A percentile compares a stretch with the other conserved stretches of the same genome.
Evolutionary conservation across 352 stramenopile genomes (phyloP).

Genomic region (Phytophthora citricola): DNA sequence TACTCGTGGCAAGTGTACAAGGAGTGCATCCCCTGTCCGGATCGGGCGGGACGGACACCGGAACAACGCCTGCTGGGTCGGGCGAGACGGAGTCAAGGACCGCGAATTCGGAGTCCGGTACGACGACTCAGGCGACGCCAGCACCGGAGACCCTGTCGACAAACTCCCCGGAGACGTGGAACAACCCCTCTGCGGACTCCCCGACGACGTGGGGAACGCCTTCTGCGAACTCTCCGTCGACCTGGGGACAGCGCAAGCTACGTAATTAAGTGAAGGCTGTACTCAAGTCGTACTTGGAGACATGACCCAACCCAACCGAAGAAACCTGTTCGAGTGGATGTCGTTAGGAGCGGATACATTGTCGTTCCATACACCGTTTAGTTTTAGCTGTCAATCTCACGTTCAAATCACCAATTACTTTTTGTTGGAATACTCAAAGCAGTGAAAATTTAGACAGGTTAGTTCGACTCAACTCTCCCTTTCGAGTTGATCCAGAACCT

Average conservation of each 20-base stretch:
- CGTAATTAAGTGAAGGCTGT: conserved; percentile 15
- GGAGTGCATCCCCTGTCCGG: conserved; percentile 38
- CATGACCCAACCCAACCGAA: background rate
- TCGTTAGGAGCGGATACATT: background rate
- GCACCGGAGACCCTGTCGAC: conserved; percentile 1
- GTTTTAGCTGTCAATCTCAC: background rate
- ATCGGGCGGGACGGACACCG: conserved; percentile 1
- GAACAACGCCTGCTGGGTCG: conserved; percentile 1
- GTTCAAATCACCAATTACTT: too few species aligned
- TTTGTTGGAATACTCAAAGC: too few species aligned
- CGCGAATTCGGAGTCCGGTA: background rate
- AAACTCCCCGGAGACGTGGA: too few species aligned
- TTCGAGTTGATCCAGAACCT: too few species aligned
- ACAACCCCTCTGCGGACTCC: background rate
- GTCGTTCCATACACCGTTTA: background rate
- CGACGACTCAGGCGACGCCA: background rate
- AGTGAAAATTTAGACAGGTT: too few species aligned
- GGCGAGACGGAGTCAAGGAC: background rate
- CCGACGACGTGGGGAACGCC: conserved; percentile 1
- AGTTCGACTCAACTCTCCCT: too few species aligned
- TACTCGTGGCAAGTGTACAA: conserved; percentile 76
- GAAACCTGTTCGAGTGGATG: background rate
- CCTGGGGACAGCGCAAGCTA: conserved; percentile 11
- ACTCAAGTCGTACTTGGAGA: background rate
- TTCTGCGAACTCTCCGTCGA: background rate